These are phyloP conservation scores for Xylariaceae sp. DNA, from an alignment of 2,329 filamentous ascomycete genomes.

Conservation along the genomic window DNA sequence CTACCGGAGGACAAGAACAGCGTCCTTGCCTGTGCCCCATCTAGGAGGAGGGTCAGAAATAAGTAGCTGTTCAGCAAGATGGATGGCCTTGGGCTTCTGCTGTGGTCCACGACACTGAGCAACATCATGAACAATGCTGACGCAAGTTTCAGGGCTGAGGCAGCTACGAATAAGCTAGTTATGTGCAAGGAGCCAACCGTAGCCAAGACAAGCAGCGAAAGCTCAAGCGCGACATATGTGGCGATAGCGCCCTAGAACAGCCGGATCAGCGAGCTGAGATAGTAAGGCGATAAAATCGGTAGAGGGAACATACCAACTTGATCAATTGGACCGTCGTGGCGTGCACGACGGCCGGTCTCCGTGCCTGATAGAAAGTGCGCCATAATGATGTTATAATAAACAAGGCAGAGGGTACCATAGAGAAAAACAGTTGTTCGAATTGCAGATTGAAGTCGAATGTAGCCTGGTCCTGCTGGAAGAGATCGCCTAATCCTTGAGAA, in stretches of 20 bases:
- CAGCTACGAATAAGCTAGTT: constrained; percentile 41
- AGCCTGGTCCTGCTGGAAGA: constrained; percentile 6
- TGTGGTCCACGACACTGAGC: constrained; percentile 26
- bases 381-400: constrained; percentile 42
- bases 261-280: constrained; percentile 11
- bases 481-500: neutral
- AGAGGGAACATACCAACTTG: constrained; percentile 36
- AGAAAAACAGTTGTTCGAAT: constrained; percentile 45
- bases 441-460: constrained; percentile 39
- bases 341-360: constrained; percentile 43
- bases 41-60: constrained; percentile 51
- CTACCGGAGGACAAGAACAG: constrained; percentile 45
- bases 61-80: constrained; percentile 51
- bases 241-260: constrained; percentile 29
- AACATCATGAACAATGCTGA: constrained; percentile 33
- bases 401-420: constrained; percentile 39
- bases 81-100: constrained; percentile 47
- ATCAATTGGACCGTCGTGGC: constrained; percentile 38
- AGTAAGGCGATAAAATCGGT: neutral
- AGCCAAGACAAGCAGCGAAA: constrained; percentile 39
- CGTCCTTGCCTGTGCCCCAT: constrained; percentile 51
- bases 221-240: constrained; percentile 33
- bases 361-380: constrained; percentile 37
- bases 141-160: constrained; percentile 34
- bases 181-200: constrained; percentile 17